These are phyloP conservation scores for Colletotrichum godetiae DNA, from an alignment of 2,329 filamentous ascomycete genomes.

Conservation along the genomic window DNA sequence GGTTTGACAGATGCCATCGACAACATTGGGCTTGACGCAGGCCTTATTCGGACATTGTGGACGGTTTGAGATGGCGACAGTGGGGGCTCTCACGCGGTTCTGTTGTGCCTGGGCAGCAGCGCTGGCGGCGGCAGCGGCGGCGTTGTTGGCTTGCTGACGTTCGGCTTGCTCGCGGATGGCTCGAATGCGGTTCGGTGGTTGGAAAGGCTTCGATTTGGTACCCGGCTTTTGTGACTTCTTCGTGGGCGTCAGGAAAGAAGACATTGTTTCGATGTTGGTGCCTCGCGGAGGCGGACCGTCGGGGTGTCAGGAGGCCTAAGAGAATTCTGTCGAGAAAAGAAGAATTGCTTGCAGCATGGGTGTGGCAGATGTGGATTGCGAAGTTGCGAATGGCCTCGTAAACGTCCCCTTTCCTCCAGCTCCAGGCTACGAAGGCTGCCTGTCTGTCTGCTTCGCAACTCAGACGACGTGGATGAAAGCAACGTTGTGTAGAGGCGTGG, in stretches of 20 bases:
- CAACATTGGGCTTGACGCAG: slow-evolving; percentile 70
- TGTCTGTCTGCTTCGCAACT: not conserved
- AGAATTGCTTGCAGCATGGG: not conserved
- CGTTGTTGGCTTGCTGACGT: slow-evolving; percentile 51
- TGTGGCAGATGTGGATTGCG: not conserved
- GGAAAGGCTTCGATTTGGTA: slow-evolving; percentile 52
- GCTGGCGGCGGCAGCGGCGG: slow-evolving; percentile 42
- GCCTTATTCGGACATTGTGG: slow-evolving; percentile 68
- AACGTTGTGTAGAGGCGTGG: not conserved
- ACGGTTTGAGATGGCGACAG: slow-evolving; percentile 48
- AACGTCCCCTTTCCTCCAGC: slow-evolving; percentile 11
- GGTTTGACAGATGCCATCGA: slow-evolving; percentile 78
- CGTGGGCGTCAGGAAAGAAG: slow-evolving; percentile 57
- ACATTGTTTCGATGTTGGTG: slow-evolving; percentile 49
- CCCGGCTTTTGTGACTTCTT: slow-evolving; percentile 46
- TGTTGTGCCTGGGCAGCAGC: slow-evolving; percentile 32
- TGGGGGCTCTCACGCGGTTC: slow-evolving; percentile 41
- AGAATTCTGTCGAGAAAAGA: not conserved
- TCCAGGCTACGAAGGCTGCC: slow-evolving; percentile 22
- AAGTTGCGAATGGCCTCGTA: not conserved
- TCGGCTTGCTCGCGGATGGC: slow-evolving; percentile 65
- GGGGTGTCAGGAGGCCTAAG: not conserved
- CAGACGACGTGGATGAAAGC: not conserved
- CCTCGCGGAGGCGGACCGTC: not conserved
- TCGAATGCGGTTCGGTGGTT: slow-evolving; percentile 59